Evolutionary conservation across 257 asterid species (phyloP).

Genomic region (Nicotiana undulata): DNA sequence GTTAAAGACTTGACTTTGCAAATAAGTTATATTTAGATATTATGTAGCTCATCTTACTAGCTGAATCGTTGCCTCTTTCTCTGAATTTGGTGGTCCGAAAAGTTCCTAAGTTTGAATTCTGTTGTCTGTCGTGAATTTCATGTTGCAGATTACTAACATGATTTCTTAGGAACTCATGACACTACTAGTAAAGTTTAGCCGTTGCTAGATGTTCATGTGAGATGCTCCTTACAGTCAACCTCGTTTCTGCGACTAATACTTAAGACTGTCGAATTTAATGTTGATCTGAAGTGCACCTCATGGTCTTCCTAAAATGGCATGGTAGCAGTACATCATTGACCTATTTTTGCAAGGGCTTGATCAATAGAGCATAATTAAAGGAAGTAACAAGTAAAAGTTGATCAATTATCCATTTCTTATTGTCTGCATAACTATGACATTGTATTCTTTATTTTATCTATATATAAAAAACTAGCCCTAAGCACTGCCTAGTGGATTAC

Average conservation of each 20-base stretch:
- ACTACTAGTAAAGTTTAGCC: too few species aligned
- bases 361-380: not conserved
- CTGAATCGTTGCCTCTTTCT: not conserved
- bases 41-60: not conserved
- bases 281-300: not conserved
- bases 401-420: not conserved
- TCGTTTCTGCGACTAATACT: not conserved
- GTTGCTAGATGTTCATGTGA: too few species aligned
- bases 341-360: not conserved
- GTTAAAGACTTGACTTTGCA: slow-evolving; percentile 96
- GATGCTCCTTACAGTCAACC: not conserved
- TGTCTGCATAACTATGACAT: not conserved
- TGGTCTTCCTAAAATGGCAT: not conserved
- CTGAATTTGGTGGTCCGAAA: not conserved
- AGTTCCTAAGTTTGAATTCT: not conserved
- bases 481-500: too few species aligned
- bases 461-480: too few species aligned
- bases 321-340: not conserved
- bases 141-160: slow-evolving; percentile 72
- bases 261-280: not conserved
- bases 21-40: slow-evolving; percentile 32
- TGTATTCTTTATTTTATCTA: too few species aligned
- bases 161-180: too few species aligned
- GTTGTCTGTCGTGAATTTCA: not conserved
- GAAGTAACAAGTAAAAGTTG: not conserved